Evolutionary conservation across 495 filamentous ascomycete species (phyloP).

Genomic region (Lophiostoma macrostomum): DNA sequence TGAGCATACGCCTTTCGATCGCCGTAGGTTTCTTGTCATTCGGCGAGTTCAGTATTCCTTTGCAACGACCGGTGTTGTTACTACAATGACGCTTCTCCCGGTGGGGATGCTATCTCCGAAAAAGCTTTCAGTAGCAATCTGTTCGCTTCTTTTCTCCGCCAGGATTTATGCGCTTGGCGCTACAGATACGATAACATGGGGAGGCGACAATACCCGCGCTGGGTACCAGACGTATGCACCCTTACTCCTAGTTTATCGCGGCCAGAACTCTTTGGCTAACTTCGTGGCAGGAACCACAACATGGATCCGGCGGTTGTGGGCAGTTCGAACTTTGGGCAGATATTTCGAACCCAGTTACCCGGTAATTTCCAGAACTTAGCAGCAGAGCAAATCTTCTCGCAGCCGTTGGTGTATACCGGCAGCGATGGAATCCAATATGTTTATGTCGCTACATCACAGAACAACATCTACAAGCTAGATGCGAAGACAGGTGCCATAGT

Average conservation of each 20-base stretch:
- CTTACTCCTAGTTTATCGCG: too few relatives aligned
- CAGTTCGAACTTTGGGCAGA: constrained; percentile 44
- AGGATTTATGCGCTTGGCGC: not conserved
- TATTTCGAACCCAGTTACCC: constrained; percentile 43
- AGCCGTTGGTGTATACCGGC: constrained; percentile 49
- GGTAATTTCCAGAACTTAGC: constrained; percentile 40
- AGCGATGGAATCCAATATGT: constrained; percentile 43
- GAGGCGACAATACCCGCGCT: constrained; percentile 22
- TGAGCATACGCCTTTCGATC: not conserved
- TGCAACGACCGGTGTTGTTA: not conserved
- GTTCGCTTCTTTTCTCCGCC: not conserved
- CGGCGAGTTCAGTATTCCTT: not conserved
- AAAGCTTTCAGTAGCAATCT: not conserved
- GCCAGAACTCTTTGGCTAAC: constrained; percentile 2
- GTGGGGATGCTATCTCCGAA: not conserved
- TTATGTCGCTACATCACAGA: constrained; percentile 48
- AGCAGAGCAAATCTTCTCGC: constrained; percentile 45
- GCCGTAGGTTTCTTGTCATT: not conserved
- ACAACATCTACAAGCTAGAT: constrained; percentile 49
- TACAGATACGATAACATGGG: constrained; percentile 29
- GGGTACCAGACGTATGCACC: constrained; percentile 25
- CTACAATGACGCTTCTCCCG: not conserved
- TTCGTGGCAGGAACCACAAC: constrained; percentile 44
- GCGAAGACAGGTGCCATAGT: constrained; percentile 47
- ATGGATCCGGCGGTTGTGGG: constrained; percentile 47